phyloP scores from a whole-genome alignment of 1,139 yeast species.

The Scheffersomyces lignicola region DNA sequence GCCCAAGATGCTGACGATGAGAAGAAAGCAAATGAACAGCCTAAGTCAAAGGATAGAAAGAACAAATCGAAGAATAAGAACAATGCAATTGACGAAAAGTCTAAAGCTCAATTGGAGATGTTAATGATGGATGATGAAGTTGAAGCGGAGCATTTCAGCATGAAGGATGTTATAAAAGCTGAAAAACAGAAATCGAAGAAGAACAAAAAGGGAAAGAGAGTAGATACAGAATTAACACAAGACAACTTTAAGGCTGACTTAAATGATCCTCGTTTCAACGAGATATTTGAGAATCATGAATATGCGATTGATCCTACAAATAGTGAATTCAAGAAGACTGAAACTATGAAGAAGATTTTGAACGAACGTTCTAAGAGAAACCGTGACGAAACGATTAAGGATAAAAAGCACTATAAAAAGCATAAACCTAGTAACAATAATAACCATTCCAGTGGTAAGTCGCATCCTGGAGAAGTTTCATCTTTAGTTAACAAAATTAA shows the following conservation, averaged over 20 bases:
- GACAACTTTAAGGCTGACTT: conserved; percentile 70
- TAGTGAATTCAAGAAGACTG: conserved; percentile 84
- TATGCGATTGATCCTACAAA: conserved; percentile 90
- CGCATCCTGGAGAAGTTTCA: conserved; percentile 14
- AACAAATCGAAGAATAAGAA: conserved; percentile 17
- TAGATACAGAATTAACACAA: conserved; percentile 41
- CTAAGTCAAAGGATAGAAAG: conserved; percentile 27
- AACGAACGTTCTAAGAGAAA: conserved; percentile 69
- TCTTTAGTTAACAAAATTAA: conserved; percentile 40
- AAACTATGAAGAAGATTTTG: conserved; percentile 80
- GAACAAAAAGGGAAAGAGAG: conserved; percentile 42
- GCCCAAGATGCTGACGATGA: conserved; percentile 46
- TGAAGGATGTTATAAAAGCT: conserved; percentile 75
- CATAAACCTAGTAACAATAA: conserved; percentile 7
- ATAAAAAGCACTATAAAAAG: conserved; percentile 12
- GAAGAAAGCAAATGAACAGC: conserved; percentile 25
- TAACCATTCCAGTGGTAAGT: conserved; percentile 12
- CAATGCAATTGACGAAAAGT: conserved; percentile 37
- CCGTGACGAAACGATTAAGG: conserved; percentile 11
- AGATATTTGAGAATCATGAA: conserved; percentile 83
- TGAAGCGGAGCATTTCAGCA: conserved; percentile 64
- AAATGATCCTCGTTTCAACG: conserved; percentile 84
- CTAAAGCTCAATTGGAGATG: conserved; percentile 72
- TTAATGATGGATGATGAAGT: conserved; percentile 61
- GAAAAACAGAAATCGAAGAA: conserved; percentile 68